Evolutionary conservation across 169 alveolate genomes (phyloP).

Genomic region (Babesia sp.): DNA sequence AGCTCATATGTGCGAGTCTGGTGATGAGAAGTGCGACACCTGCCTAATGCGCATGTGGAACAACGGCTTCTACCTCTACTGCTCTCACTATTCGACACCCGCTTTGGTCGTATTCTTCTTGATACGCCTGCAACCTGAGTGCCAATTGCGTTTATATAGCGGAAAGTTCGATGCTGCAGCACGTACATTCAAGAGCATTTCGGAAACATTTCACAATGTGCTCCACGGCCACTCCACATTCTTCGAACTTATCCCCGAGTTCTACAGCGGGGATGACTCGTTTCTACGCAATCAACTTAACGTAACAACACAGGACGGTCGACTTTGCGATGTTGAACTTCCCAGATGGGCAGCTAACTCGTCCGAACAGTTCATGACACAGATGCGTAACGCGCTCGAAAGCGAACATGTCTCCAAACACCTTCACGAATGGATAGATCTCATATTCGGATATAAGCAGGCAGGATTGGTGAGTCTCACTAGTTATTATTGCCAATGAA

Average conservation of each 20-base stretch:
- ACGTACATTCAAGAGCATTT: constrained; percentile 74
- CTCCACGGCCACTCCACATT: constrained; percentile 79
- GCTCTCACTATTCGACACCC: constrained; percentile 96
- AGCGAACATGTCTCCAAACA: constrained; percentile 89
- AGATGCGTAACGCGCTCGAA: constrained; percentile 92
- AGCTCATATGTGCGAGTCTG: constrained; percentile 27
- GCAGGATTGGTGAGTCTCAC: constrained; percentile 48
- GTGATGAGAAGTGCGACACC: constrained; percentile 38
- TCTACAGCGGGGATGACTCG: constrained; percentile 83
- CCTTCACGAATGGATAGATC: constrained; percentile 95
- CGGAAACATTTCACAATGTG: constrained; percentile 72
- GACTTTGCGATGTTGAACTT: constrained; percentile 82
- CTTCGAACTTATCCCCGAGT: constrained; percentile 93
- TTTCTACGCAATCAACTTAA: constrained; percentile 85
- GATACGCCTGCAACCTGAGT: constrained; percentile 91
- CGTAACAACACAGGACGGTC: constrained; percentile 74
- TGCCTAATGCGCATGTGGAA: constrained; percentile 53
- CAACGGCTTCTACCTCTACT: constrained; percentile 88
- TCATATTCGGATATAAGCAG: constrained; percentile 93
- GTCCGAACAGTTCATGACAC: constrained; percentile 72
- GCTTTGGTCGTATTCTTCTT: constrained; percentile 95
- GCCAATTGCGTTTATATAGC: constrained; percentile 91
- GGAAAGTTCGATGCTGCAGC: constrained; percentile 87
- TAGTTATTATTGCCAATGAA: background rate
- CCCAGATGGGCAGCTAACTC: constrained; percentile 86